Base-by-base conservation (phyloP, 306 rosid species). In the Cucurbita maxima region DNA sequence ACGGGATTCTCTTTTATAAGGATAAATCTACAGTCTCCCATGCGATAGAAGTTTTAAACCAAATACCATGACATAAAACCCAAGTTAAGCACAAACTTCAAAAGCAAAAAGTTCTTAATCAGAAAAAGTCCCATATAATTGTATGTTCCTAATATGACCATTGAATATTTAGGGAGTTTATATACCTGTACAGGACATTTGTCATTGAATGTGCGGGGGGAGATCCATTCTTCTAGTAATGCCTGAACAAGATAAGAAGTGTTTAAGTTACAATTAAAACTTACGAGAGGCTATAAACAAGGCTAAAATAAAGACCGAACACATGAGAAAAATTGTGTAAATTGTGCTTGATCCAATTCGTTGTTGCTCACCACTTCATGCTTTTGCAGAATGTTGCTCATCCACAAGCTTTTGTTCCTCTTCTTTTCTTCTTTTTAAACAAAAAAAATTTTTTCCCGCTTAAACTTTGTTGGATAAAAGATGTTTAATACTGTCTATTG, bases 141-240 rank as follows among this genome's bases (percentile, higher is more conserved):
- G 25, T 45, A 47, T 6, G 73, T 70, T 34, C 45, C 3, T 20
- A 2, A 68, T 20, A 8, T 40, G 25, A 5, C 59, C 30, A 50
- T 69, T 30, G 45, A 30, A 61, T 61, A 75, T 54, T 14, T 67
- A 47, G 57, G 41, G 34, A 54, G 76, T 44, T 53, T 19, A 3
- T 14, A 22, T 81, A 94, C 98, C 97, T 86, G 85, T 54, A 78
- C 78, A 20, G 85, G 83, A 79, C 80, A 86, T 77, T 86, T 89
- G 48, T 86, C 98, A 38, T 53, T 83, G 75, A 86, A 84, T 47
- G 89, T 81, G 40, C 88, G 87, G 38, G 82, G 78, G 10, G 86
- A 73, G 48, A 94, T 86, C 92, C 92, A 92, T 77, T 94, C 99
- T 85, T 94, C 98, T 56, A 94, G 90, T 76, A 94, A 84, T 81